Evolutionary conservation across 345 rosid species (phyloP), one percentile per base, ranked within the genome.

Genomic region (Eutrema japonicum): DNA sequence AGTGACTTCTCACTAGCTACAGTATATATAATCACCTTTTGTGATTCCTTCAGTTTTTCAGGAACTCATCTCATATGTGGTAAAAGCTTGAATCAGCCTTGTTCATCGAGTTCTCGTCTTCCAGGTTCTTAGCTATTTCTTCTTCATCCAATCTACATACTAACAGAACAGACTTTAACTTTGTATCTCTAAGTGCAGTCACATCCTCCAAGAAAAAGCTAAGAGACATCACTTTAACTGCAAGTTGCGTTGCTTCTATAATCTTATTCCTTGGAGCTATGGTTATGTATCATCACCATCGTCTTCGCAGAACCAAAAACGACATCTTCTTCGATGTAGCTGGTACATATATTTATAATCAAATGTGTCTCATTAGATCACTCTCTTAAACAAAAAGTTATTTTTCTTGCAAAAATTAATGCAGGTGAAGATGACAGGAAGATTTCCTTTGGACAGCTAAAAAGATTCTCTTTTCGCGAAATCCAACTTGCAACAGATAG

Each of bases 401-500:
- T 10, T 40, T 16, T 16, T 4, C n/a, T n/a, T 10, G 2, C n/a
- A 72, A 32, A 56, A 22, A 22, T 22, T 2, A 22, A 42, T 75
- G 60, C 27, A 92, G 98, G 98, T 56, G 97, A 93, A 71, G 89
- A 88, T 57, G 96, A 89, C 54, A 63, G 86, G 59, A 88, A 83
- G 65, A 75, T 89, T 66, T 79, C 89, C 4, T 83, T 85, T 33
- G 90, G 88, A 54, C 98, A 93, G 72, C 76, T 93, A 29, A 83
- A 79, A 64, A 86, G 89, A 73, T 93, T 91, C 81, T 91, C 96
- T 1, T 87, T 83, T 78, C 94, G 90, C 0, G 92, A 88, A 77
- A 69, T 93, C 63, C 94, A 91, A 64, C 78, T 89, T 7, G 97
- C 98, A 57, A 91, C 98, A 4, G 86, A 89, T 70, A 82, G 88